phyloP scores from a whole-genome alignment of 345 rosid genomes.

The Brassica cretica region DNA sequence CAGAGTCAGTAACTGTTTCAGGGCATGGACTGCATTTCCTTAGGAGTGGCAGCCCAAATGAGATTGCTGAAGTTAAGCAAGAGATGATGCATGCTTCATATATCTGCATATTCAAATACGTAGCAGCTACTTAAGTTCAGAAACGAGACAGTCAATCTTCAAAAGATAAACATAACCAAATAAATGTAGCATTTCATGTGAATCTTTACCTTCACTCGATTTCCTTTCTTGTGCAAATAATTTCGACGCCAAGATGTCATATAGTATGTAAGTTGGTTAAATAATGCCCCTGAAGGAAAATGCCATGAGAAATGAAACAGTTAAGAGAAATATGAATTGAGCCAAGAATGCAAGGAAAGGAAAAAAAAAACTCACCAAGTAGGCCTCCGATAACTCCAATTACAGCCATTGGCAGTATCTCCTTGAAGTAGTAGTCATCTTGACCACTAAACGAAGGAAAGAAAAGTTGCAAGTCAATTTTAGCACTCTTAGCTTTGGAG shows the following conservation, averaged over 20 bases:
- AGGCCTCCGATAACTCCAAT: constrained; percentile 95
- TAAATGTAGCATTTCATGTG: background rate
- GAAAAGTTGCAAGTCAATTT: constrained; percentile 13
- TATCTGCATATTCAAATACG: constrained; percentile 53
- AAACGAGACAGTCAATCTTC: constrained; percentile 8
- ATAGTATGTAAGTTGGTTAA: constrained; percentile 87
- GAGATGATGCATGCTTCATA: constrained; percentile 97
- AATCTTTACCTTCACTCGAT: constrained; percentile 66
- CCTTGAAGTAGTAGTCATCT: constrained; percentile 91
- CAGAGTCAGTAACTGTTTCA: constrained; percentile 63
- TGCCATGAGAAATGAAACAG: constrained; percentile 15
- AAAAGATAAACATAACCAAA: constrained; percentile 12
- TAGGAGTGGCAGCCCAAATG: constrained; percentile 88
- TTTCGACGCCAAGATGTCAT: constrained; percentile 85
- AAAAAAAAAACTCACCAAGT: constrained; percentile 55
- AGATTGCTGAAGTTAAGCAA: constrained; percentile 74
- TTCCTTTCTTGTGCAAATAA: constrained; percentile 84
- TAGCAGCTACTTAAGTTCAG: constrained; percentile 2
- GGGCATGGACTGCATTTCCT: constrained; percentile 96
- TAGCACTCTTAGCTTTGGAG: constrained; percentile 1
- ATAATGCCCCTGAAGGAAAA: constrained; percentile 70
- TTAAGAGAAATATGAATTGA: constrained; percentile 21
- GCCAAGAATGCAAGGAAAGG: constrained; percentile 11
- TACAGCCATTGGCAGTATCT: constrained; percentile 94
- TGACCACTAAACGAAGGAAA: constrained; percentile 63